Conservation (phyloP, 805 yeast genomes). For the Sugiyamaella chiloensis region DNA sequence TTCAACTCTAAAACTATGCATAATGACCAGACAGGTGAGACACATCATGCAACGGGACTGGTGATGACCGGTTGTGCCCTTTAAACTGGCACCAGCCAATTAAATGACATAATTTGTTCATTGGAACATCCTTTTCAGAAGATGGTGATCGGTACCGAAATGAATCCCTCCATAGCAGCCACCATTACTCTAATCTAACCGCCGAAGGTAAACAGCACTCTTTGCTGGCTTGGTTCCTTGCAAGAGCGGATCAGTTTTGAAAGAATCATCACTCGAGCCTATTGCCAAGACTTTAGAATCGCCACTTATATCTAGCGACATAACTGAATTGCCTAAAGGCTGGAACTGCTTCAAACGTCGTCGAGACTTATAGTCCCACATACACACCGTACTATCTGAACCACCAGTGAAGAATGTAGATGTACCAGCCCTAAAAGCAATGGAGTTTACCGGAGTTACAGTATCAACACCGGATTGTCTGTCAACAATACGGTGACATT, state of each 20-base stretch:
- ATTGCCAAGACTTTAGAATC: slow-evolving; percentile 39
- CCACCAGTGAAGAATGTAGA: slow-evolving; percentile 50
- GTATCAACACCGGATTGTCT: slow-evolving; percentile 42
- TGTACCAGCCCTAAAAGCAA: slow-evolving; percentile 40
- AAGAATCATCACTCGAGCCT: slow-evolving; percentile 50
- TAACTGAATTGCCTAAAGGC: slow-evolving; percentile 38
- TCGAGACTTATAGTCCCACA: slow-evolving; percentile 48
- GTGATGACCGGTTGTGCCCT: no score
- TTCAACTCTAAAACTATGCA: no score
- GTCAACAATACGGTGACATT: slow-evolving; percentile 58
- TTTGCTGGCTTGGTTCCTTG: slow-evolving; percentile 13
- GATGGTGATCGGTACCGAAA: no score
- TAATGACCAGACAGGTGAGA: no score
- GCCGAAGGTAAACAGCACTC: slow-evolving; percentile 8
- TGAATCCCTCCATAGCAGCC: no score
- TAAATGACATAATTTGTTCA: no score
- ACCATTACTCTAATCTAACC: background rate
- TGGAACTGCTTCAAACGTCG: slow-evolving; percentile 45
- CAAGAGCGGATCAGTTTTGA: slow-evolving; percentile 33
- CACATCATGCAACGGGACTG: no score
- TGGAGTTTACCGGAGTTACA: slow-evolving; percentile 51
- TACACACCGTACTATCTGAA: slow-evolving; percentile 47
- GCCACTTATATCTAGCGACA: slow-evolving; percentile 37
- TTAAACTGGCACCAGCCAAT: no score
- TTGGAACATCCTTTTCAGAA: no score